Evolutionary conservation across 176 grass and related monocot species (phyloP).

Genomic region (Raddia distichophylla): DNA sequence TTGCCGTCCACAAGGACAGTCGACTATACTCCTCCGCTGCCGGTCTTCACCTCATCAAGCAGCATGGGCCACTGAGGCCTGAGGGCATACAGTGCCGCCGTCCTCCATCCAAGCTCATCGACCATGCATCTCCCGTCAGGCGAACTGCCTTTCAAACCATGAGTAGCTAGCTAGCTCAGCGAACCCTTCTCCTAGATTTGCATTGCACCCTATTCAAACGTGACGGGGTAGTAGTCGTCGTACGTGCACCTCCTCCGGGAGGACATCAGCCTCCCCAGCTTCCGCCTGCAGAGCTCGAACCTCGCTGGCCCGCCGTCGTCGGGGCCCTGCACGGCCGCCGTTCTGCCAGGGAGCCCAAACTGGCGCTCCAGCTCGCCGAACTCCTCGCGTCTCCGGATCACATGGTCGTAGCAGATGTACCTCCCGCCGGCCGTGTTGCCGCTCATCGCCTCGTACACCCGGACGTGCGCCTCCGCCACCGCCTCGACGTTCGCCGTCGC

Average conservation of each 20-base stretch:
- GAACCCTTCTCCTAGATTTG: background rate
- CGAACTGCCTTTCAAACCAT: background rate
- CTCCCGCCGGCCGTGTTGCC: conserved; percentile 70
- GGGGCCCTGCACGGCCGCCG: conserved; percentile 22
- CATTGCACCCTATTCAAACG: conserved; percentile 34
- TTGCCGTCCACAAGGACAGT: background rate
- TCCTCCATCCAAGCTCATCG: background rate
- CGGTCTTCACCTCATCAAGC: background rate
- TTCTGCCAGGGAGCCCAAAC: conserved; percentile 63
- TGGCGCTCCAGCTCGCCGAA: conserved; percentile 77
- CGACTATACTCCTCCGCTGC: conserved; percentile 14
- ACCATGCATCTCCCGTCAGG: background rate
- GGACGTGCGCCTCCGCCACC: conserved; percentile 80
- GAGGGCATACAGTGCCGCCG: background rate
- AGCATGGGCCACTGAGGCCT: background rate
- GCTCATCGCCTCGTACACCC: conserved; percentile 81
- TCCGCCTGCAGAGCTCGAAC: conserved; percentile 82
- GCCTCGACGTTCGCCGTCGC: conserved; percentile 78
- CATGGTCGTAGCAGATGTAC: conserved; percentile 92
- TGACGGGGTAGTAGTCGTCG: conserved; percentile 62
- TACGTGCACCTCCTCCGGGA: conserved; percentile 74
- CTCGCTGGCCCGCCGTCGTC: conserved; percentile 49
- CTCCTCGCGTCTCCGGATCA: conserved; percentile 68
- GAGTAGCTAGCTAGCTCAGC: background rate
- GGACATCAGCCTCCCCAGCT: conserved; percentile 68